Base-by-base conservation (phyloP, 2,329 filamentous ascomycete genomes). In the Ilyonectria robusta region DNA sequence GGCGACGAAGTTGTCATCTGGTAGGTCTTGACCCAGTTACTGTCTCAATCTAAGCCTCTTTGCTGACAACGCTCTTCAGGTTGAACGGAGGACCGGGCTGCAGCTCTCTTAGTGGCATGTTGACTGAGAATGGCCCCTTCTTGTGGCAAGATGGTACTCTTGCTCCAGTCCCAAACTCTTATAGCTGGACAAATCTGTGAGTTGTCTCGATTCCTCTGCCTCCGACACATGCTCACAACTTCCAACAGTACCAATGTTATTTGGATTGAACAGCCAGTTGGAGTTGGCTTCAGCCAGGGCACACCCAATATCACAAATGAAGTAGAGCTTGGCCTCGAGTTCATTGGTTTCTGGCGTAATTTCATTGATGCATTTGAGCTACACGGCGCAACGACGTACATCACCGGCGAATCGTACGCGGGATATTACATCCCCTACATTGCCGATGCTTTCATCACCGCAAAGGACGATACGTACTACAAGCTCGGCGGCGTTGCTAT, bases 111-210 rank as follows among this genome's bases (percentile, higher is more conserved):
- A 73, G 69, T 5, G 73, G 73, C 15, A 33, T 95, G 2, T 78
- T 95, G 10, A 92, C 93, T 57, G 93, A 95, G 73, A 95, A 94
- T 72, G 93, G 93, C 0, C 91, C 93, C 0, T 92, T 94, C 74
- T 64, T 87, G 6, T 93, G 91, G 91, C 88, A 92, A 76, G 85
- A 88, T 13, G 93, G 93, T 37, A 95, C 92, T 1, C 87, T 85
- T 62, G 84, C 85, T 19, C 92, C 92, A 0, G 84, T 89, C 0
- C 81, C 83, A 50, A 94, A 94, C 76, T 85, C 87, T 0, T 94
- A 91, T 82, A 87, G 87, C n/a, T 95, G 92, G 92, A 88, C 88
- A 66, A 92, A 92, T 57, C 80, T 95, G 73, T 75, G 60, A 65
- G 71, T 21, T 11, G 5, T 11, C 26, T 1, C 0, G 8, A 3